Evolutionary conservation across 768 basidiomycete genomes (phyloP).

Genomic region (Russula foetens): DNA sequence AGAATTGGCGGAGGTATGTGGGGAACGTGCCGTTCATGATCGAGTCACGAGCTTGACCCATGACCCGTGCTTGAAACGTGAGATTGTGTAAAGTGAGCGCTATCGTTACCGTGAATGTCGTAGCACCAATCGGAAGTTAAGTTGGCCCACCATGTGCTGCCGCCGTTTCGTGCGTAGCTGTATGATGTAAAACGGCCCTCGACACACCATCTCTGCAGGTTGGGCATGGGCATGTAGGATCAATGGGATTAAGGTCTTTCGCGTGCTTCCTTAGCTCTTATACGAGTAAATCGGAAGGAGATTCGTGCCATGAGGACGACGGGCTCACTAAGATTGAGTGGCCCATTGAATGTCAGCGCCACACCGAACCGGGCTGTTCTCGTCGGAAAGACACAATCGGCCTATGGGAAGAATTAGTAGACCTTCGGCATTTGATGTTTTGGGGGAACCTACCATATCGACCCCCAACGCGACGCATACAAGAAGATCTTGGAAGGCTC

Average conservation of each 20-base stretch:
- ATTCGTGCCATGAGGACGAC: neutral
- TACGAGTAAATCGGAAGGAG: neutral
- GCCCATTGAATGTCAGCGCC: slow-evolving; percentile 74
- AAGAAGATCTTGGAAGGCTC: slow-evolving; percentile 52
- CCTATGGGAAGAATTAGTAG: slow-evolving; percentile 35
- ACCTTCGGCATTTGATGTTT: neutral
- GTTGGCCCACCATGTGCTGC: slow-evolving; percentile 66
- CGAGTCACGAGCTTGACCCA: slow-evolving; percentile 79
- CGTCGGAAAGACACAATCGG: slow-evolving; percentile 91
- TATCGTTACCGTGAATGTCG: slow-evolving; percentile 25
- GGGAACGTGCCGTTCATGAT: slow-evolving; percentile 76
- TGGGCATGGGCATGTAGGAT: slow-evolving; percentile 76
- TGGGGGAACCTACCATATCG: slow-evolving; percentile 64
- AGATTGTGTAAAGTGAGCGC: slow-evolving; percentile 80
- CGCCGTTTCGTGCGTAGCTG: slow-evolving; percentile 69
- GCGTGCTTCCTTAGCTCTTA: slow-evolving; percentile 64
- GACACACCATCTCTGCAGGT: slow-evolving; percentile 64
- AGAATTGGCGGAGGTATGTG: slow-evolving; percentile 66
- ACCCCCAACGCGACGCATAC: slow-evolving; percentile 89
- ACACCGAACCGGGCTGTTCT: slow-evolving; percentile 89
- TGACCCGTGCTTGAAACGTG: slow-evolving; percentile 78
- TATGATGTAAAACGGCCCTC: slow-evolving; percentile 69
- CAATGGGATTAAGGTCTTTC: slow-evolving; percentile 63
- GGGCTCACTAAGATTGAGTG: slow-evolving; percentile 68
- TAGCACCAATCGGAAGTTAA: slow-evolving; percentile 3